Base-by-base conservation (phyloP, 2,329 filamentous ascomycete species). In the Neurospora sp. region DNA sequence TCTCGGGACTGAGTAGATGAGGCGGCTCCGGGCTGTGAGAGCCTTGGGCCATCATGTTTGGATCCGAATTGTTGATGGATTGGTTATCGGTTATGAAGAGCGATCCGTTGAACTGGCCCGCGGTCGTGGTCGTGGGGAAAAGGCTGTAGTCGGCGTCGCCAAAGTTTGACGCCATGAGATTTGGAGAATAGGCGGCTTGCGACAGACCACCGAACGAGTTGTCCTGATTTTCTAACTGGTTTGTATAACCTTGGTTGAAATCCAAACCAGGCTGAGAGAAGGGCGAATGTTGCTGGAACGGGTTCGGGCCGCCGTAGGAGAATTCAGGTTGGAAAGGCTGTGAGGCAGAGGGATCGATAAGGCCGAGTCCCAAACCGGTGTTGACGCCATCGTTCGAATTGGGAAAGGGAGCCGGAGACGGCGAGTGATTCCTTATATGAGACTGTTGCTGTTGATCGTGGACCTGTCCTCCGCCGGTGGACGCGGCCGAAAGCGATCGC, bases 401-500 rank as follows among this genome's bases (percentile, higher is more conserved):
- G 76, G 85, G 86, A 75, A 83, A 83, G 80, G 80, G 79, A 76
- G 79, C 85, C 78, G 86, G 86, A 78, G 88, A 87, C 76, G 88
- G 87, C 76, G 89, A 90, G 79, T 88, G 88, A 79, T 88, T 87
- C 79, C 86, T 91, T 90, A 91, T 90, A 89, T 88, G 84, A 82
- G 83, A 79, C 78, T 80, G 81, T 77, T 86, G 84, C 42, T 62
- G 52, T 36, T 62, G 52, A 33, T 62, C 52, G 75, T 84, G 84
- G 77, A 86, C 84, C 39, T 67, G 68, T 67, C 71, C 75, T 68
- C 70, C 74, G 69, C 73, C 75, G 72, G 73, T 42, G 69, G 74
- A 74, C 73, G 84, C 84, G 77, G 83, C 83, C 76, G 89, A 90
- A 74, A 85, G 86, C 75, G 89, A 90, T 77, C 88, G 87, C 78